These are phyloP conservation scores for Iris macrosiphon DNA, from an alignment of 106 monocot species.

Conservation along the genomic window DNA sequence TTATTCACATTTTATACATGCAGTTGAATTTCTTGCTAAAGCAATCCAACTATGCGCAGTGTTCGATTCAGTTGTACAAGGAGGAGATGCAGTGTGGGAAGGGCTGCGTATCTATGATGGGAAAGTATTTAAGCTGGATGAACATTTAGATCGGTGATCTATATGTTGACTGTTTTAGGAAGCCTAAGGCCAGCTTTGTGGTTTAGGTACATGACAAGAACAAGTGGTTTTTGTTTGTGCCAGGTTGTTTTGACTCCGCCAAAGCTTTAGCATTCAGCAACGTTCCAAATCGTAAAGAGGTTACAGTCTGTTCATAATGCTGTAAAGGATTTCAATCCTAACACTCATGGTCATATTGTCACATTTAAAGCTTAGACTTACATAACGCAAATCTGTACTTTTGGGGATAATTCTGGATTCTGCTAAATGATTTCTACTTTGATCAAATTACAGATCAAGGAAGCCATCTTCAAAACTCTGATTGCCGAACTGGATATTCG, in stretches of 20 bases:
- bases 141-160: slow-evolving; percentile 82
- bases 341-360: too few relatives aligned
- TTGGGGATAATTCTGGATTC: too few relatives aligned
- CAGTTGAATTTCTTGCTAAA: background rate
- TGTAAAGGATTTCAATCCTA: too few relatives aligned
- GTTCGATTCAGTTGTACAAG: slow-evolving; percentile 99
- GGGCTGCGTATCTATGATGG: slow-evolving; percentile 86
- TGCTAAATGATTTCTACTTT: background rate
- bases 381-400: background rate
- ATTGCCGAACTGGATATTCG: slow-evolving; percentile 86
- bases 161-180: background rate
- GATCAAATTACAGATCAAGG: slow-evolving; percentile 58
- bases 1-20: background rate
- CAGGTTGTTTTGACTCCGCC: slow-evolving; percentile 87
- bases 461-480: slow-evolving; percentile 88
- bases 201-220: too few relatives aligned
- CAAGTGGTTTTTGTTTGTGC: slow-evolving; percentile 4
- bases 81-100: slow-evolving; percentile 98
- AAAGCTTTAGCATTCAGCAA: slow-evolving; percentile 93
- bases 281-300: slow-evolving; percentile 73
- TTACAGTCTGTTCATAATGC: slow-evolving; percentile 23
- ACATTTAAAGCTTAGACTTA: too few relatives aligned
- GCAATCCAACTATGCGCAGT: slow-evolving; percentile 35
- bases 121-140: slow-evolving; percentile 87
- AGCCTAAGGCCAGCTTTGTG: too few relatives aligned